Conservation (phyloP, 495 filamentous ascomycete species). For the Daldinia vernicosa region DNA sequence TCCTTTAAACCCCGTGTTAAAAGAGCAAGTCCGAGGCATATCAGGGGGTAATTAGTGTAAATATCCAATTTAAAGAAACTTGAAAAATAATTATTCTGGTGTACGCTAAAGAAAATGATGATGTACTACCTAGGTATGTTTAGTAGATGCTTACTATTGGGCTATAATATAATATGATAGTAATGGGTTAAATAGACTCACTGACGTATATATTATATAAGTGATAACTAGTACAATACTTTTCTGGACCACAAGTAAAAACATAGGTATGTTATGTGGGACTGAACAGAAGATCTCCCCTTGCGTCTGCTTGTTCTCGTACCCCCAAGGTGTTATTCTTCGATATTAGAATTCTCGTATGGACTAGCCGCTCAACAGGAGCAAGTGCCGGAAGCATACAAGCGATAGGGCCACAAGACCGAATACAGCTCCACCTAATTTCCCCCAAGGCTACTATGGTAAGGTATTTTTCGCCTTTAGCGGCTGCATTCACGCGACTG, state of each 20-base stretch:
- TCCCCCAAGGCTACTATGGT: not conserved
- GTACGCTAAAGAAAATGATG: too few species aligned
- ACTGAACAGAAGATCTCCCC: not conserved
- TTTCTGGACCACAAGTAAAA: too few species aligned
- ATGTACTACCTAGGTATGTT: not conserved
- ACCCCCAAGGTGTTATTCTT: not conserved
- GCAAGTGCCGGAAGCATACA: conserved; percentile 29
- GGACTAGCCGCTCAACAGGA: not conserved
- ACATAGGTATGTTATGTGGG: too few species aligned
- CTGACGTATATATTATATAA: too few species aligned
- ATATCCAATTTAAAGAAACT: too few species aligned
- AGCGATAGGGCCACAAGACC: conserved; percentile 15
- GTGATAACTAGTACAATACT: too few species aligned
- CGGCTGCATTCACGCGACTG: conserved; percentile 18
- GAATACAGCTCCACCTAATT: conserved; percentile 23
- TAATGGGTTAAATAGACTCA: not conserved
- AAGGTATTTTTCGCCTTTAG: not conserved
- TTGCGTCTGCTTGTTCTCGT: not conserved
- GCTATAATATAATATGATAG: not conserved
- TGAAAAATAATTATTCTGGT: too few species aligned
- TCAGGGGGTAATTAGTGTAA: too few species aligned
- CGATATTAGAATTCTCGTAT: conserved; percentile 4
- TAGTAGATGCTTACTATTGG: not conserved
- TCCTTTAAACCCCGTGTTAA: not conserved
- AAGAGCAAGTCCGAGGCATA: not conserved